Conservation (phyloP, 495 filamentous ascomycete species). For the Penicillium maclennaniae region DNA sequence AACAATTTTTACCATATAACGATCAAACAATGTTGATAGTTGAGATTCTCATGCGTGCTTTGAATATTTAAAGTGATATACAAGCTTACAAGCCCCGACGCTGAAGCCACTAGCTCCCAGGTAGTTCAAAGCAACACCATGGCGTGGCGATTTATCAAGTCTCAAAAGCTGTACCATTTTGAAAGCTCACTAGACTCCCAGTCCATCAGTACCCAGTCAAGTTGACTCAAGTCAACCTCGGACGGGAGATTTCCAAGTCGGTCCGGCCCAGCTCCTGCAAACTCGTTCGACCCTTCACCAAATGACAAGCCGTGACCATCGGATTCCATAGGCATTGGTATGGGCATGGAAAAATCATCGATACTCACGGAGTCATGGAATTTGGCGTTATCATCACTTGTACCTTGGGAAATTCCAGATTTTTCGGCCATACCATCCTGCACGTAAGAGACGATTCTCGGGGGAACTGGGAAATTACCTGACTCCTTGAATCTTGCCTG, state of each 20-base stretch:
- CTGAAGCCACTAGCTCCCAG: neutral
- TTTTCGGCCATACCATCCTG: slow-evolving; percentile 7
- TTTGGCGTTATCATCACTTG: neutral
- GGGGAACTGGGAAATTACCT: slow-evolving; percentile 21
- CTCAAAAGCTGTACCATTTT: neutral
- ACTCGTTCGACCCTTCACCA: neutral
- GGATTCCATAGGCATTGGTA: neutral
- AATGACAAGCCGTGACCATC: neutral
- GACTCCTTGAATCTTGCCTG: slow-evolving; percentile 18
- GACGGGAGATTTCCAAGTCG: neutral
- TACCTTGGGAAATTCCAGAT: neutral
- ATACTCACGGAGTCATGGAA: neutral
- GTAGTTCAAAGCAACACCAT: neutral
- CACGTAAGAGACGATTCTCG: slow-evolving; percentile 40
- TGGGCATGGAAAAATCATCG: neutral
- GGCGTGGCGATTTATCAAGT: neutral
- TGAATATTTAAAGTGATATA: neutral
- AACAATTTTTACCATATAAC: neutral
- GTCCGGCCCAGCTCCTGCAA: neutral
- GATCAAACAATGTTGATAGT: neutral
- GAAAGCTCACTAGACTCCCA: neutral
- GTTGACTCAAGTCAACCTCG: neutral
- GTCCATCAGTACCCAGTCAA: neutral
- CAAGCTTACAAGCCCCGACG: neutral
- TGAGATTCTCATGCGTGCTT: neutral